Evolutionary conservation across 495 filamentous ascomycete genomes (phyloP).

Genomic region (Aspergillus sclerotiicarbonarius): DNA sequence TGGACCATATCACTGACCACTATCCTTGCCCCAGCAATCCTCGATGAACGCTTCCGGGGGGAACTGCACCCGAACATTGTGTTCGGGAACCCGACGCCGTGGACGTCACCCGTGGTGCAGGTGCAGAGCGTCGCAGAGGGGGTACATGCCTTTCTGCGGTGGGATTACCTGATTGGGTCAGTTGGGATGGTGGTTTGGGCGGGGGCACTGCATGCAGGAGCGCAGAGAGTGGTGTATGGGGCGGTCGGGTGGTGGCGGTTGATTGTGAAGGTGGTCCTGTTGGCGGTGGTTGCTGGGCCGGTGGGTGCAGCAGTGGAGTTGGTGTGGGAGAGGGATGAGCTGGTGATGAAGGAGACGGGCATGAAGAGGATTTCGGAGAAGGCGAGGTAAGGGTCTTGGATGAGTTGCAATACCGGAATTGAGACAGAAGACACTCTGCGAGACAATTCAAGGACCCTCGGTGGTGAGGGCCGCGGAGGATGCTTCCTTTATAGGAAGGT

Average conservation of each 20-base stretch:
- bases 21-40: slow-evolving; percentile 34
- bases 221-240: slow-evolving; percentile 36
- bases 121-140: slow-evolving; percentile 47
- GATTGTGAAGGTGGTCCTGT: slow-evolving; percentile 35
- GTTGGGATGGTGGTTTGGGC: slow-evolving; percentile 55
- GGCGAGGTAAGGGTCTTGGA: too few relatives aligned
- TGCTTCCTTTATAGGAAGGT: too few relatives aligned
- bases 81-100: slow-evolving; percentile 44
- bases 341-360: slow-evolving; percentile 36
- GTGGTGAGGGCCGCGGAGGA: too few relatives aligned
- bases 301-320: slow-evolving; percentile 49
- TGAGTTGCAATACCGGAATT: too few relatives aligned
- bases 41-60: slow-evolving; percentile 26
- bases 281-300: slow-evolving; percentile 49
- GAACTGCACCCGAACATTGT: slow-evolving; percentile 39
- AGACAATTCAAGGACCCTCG: too few relatives aligned
- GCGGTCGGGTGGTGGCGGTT: slow-evolving; percentile 27
- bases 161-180: slow-evolving; percentile 56
- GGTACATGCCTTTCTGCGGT: slow-evolving; percentile 54
- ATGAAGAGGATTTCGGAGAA: slow-evolving; percentile 18
- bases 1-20: slow-evolving; percentile 44
- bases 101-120: slow-evolving; percentile 30
- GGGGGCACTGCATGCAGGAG: slow-evolving; percentile 38
- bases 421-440: too few relatives aligned
- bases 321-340: slow-evolving; percentile 58